Conservation (phyloP, 2,329 filamentous ascomycete species). For the Pseudocercospora cruenta region DNA sequence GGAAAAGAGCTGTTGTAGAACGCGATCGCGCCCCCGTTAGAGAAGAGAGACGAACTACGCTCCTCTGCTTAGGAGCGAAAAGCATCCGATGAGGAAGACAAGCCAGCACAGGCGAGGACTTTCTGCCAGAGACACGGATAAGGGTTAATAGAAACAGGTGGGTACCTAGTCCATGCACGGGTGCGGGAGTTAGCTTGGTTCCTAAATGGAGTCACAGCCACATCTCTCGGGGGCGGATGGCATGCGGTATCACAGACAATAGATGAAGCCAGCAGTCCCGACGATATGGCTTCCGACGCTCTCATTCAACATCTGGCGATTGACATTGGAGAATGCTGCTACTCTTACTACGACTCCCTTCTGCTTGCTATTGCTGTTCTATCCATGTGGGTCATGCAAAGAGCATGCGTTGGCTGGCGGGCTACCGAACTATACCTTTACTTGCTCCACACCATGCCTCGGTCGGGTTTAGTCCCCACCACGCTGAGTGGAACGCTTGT, state of each 20-base stretch:
- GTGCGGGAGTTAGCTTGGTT: not conserved
- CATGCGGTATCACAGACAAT: not conserved
- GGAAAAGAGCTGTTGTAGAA: not conserved
- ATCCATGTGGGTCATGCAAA: not conserved
- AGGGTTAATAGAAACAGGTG: not conserved
- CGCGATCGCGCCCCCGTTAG: not conserved
- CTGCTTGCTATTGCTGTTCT: not conserved
- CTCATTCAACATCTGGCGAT: too few relatives aligned
- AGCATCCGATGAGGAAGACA: too few relatives aligned
- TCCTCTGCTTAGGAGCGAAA: too few relatives aligned
- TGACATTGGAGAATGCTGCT: too few relatives aligned
- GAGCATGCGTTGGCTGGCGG: not conserved
- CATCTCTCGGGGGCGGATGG: not conserved
- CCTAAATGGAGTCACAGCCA: too few relatives aligned
- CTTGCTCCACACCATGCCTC: not conserved
- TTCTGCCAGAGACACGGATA: not conserved
- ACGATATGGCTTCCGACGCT: not conserved
- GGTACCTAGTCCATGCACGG: not conserved
- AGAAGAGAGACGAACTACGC: not conserved
- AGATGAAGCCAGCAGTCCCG: not conserved
- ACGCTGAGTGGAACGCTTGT: not conserved
- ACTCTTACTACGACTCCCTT: too few relatives aligned
- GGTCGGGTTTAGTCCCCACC: not conserved
- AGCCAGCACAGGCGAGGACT: too few relatives aligned
- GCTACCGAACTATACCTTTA: not conserved